Conservation (phyloP, 371 early-diverging fungal genomes). For the Zychaea mexicana region DNA sequence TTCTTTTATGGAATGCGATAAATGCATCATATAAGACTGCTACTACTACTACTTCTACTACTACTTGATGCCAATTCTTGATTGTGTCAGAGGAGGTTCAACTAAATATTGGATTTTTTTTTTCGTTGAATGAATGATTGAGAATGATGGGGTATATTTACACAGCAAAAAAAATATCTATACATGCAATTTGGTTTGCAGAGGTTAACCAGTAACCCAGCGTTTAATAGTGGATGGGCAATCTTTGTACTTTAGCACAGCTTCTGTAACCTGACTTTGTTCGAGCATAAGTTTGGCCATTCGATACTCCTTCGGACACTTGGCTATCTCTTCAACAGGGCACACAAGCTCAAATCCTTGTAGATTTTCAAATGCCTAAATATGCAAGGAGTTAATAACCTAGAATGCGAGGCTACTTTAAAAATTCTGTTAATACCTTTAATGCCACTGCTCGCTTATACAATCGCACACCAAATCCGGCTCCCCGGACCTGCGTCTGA, state of each 20-base stretch:
- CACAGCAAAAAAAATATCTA: background rate
- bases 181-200: background rate
- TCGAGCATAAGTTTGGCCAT: slow-evolving; percentile 82
- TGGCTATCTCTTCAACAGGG: slow-evolving; percentile 57
- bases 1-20: no score
- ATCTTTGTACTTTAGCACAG: slow-evolving; percentile 56
- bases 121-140: background rate
- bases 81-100: no score
- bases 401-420: no score
- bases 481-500: slow-evolving; percentile 49
- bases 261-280: slow-evolving; percentile 68
- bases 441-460: slow-evolving; percentile 80
- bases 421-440: slow-evolving; percentile 60
- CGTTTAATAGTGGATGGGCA: slow-evolving; percentile 57
- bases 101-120: no score
- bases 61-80: no score
- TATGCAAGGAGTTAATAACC: no score
- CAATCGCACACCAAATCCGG: slow-evolving; percentile 69
- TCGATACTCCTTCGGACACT: slow-evolving; percentile 83
- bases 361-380: slow-evolving; percentile 76
- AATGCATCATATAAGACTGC: no score
- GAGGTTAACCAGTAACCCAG: slow-evolving; percentile 43
- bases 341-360: slow-evolving; percentile 70
- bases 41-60: no score
- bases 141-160: background rate